Evolutionary conservation across 257 asterid species (phyloP).

Genomic region (Catharanthus roseus): DNA sequence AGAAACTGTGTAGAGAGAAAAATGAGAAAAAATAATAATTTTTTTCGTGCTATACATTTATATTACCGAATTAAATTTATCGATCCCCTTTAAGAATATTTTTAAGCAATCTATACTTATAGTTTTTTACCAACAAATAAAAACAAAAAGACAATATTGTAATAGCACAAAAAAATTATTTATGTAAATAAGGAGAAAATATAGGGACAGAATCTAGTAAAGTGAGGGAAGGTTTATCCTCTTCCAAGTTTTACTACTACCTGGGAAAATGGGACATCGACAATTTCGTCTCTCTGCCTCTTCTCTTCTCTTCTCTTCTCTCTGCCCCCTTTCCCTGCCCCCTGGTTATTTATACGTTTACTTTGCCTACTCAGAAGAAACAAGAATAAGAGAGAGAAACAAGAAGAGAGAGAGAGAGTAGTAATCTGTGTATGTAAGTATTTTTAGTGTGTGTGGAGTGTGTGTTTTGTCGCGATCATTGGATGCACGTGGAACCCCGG

Average conservation of each 20-base stretch:
- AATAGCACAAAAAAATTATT: too few species aligned
- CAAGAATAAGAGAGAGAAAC: conserved; percentile 1
- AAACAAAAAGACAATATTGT: too few species aligned
- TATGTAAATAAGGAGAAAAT: conserved; percentile 4
- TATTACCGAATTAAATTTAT: too few species aligned
- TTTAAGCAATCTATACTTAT: too few species aligned
- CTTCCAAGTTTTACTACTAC: neutral
- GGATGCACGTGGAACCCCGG: conserved; percentile 23
- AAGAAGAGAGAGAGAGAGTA: neutral
- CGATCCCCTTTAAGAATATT: too few species aligned
- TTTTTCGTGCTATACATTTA: too few species aligned
- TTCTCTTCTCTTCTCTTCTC: too few species aligned
- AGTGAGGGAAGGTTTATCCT: neutral
- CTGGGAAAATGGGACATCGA: conserved; percentile 3
- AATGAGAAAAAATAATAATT: too few species aligned
- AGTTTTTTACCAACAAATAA: too few species aligned
- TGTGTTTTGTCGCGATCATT: conserved; percentile 23
- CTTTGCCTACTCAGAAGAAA: neutral
- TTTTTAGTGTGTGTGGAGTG: conserved; percentile 1
- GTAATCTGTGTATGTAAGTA: neutral
- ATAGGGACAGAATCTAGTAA: conserved; percentile 13
- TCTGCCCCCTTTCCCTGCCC: too few species aligned
- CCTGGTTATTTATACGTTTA: conserved; percentile 2
- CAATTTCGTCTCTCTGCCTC: conserved; percentile 1
- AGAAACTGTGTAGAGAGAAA: too few species aligned